Evolutionary conservation across 2,329 filamentous ascomycete genomes (phyloP).

Genomic region (Coleophoma eucalyptorum): DNA sequence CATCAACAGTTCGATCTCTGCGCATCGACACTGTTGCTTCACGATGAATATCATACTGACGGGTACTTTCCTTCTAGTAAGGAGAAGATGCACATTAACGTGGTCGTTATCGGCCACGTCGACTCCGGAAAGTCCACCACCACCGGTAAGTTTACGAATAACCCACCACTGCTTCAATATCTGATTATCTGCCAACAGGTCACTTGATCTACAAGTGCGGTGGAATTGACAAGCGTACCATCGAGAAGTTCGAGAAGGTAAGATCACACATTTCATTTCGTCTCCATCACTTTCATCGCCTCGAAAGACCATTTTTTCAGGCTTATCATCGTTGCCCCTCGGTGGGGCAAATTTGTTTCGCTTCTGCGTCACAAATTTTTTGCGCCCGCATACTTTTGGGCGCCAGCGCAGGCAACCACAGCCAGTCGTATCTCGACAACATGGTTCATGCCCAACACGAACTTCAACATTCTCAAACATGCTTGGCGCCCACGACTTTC

Average conservation of each 20-base stretch:
- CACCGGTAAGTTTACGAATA: conserved; percentile 62
- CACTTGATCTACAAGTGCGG: conserved; percentile 99
- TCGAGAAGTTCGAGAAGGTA: conserved; percentile 99
- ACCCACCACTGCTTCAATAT: conserved; percentile 6
- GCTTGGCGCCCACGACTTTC: not conserved
- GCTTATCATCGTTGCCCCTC: conserved; percentile 27
- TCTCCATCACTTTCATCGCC: conserved; percentile 11
- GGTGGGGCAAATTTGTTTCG: conserved; percentile 20
- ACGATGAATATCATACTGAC: conserved; percentile 14
- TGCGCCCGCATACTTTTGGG: conserved; percentile 12
- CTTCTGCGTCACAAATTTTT: conserved; percentile 19
- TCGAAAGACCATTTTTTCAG: conserved; percentile 7
- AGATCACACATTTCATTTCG: conserved; percentile 26
- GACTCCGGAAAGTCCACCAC: conserved; percentile 99
- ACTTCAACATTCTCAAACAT: not conserved
- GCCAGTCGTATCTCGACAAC: not conserved
- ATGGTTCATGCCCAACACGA: not conserved
- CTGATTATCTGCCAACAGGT: conserved; percentile 43
- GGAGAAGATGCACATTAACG: conserved; percentile 95
- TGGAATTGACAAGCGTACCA: conserved; percentile 99
- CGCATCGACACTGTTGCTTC: conserved; percentile 5
- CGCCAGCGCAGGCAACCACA: not conserved
- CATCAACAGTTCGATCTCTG: conserved; percentile 13
- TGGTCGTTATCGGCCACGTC: conserved; percentile 99
- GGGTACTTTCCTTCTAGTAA: conserved; percentile 57